These are phyloP conservation scores for Linnemannia elongata DNA, from an alignment of 192 early-diverging fungal species.

Conservation along the genomic window DNA sequence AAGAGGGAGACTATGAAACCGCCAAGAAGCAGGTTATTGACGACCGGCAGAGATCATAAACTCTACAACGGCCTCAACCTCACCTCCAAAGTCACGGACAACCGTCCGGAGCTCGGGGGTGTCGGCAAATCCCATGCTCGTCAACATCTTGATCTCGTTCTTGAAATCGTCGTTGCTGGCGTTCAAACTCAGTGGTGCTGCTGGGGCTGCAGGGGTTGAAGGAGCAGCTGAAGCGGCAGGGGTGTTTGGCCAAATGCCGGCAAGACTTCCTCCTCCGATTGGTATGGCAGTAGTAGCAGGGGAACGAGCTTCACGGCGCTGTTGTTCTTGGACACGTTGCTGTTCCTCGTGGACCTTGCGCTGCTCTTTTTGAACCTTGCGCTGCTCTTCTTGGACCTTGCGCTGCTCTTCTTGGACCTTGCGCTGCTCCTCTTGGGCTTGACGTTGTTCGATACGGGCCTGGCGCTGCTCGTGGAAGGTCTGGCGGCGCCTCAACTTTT, in stretches of 20 bases:
- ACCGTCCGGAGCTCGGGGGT: constrained; percentile 28
- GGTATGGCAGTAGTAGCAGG: not conserved
- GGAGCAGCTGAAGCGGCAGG: not conserved
- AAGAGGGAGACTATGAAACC: not conserved
- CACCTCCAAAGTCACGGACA: constrained; percentile 43
- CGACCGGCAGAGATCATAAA: constrained; percentile 25
- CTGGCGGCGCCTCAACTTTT: constrained; percentile 47
- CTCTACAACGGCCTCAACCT: constrained; percentile 46
- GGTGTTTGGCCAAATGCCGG: constrained; percentile 36
- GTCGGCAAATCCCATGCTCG: constrained; percentile 46
- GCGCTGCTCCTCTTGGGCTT: constrained; percentile 16
- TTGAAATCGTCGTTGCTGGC: constrained; percentile 24
- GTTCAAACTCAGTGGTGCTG: not conserved
- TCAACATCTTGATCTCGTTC: constrained; percentile 24
- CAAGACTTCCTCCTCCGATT: constrained; percentile 42
- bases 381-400: constrained; percentile 13
- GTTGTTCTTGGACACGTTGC: constrained; percentile 20
- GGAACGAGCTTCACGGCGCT: constrained; percentile 9
- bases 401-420: constrained; percentile 22
- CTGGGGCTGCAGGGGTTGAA: not conserved
- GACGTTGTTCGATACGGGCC: not conserved
- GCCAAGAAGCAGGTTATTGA: not conserved
- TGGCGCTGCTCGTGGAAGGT: constrained; percentile 45
- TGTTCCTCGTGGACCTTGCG: not conserved
- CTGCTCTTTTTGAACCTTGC: constrained; percentile 14